Conservation (phyloP, 768 basidiomycete species). For the Leccinellum albellum region DNA sequence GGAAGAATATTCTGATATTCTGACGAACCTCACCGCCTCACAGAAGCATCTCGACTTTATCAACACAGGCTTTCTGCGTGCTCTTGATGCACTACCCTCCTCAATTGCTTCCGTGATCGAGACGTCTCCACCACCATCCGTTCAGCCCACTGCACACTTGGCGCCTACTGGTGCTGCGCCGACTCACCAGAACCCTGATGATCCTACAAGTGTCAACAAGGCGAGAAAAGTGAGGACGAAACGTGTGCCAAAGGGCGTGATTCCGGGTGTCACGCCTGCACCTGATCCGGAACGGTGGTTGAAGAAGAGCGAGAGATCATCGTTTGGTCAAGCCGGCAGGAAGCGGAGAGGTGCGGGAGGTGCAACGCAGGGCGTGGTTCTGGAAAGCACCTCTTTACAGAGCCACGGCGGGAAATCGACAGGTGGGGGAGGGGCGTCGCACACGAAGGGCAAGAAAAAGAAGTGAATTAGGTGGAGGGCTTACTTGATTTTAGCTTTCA, state of each 20-base stretch:
- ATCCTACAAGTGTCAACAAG: constrained; percentile 38
- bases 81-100: constrained; percentile 57
- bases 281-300: constrained; percentile 88
- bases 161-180: constrained; percentile 22
- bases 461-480: constrained; percentile 42
- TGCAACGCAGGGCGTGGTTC: constrained; percentile 63
- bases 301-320: constrained; percentile 78
- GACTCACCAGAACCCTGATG: constrained; percentile 28
- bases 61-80: constrained; percentile 60
- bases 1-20: constrained; percentile 84
- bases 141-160: constrained; percentile 30
- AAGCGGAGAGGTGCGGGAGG: constrained; percentile 54
- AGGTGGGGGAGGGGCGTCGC: constrained; percentile 35
- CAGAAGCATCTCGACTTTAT: constrained; percentile 84
- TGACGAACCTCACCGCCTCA: constrained; percentile 80
- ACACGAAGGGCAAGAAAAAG: constrained; percentile 64
- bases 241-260: constrained; percentile 71
- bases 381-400: constrained; percentile 21
- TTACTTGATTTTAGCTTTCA: constrained; percentile 14
- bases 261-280: constrained; percentile 73
- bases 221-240: constrained; percentile 53
- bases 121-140: constrained; percentile 55
- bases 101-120: constrained; percentile 53
- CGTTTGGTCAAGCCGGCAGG: constrained; percentile 46
- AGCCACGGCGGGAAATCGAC: constrained; percentile 33